A percentile compares a stretch with the other conserved stretches of the same genome.
These are phyloP conservation scores for Kappamyces sp. DNA, from an alignment of 192 early-diverging fungal species.

Conservation along the genomic window DNA sequence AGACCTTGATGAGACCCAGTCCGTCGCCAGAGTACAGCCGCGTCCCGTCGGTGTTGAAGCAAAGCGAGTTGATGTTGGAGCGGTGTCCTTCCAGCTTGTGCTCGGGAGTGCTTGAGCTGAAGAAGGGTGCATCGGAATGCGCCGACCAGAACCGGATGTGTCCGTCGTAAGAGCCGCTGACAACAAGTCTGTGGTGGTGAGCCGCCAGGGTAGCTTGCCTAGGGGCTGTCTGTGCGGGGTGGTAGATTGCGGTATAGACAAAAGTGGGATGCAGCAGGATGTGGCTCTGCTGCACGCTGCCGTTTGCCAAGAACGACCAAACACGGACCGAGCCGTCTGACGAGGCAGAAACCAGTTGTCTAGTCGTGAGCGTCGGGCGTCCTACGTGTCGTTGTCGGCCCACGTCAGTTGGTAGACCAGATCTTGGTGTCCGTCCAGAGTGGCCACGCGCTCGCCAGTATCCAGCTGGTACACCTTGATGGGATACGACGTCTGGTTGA, in stretches of 20 bases:
- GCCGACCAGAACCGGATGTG: constrained; percentile 32
- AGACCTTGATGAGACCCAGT: constrained; percentile 34
- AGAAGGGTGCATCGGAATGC: background rate
- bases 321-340: constrained; percentile 40
- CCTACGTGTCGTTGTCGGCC: constrained; percentile 34
- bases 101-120: constrained; percentile 3
- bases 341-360: constrained; percentile 38
- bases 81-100: constrained; percentile 28
- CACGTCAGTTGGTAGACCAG: constrained; percentile 42
- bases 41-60: constrained; percentile 31
- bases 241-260: constrained; percentile 34
- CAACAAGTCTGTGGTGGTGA: constrained; percentile 12
- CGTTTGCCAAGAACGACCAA: constrained; percentile 24
- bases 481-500: constrained; percentile 13
- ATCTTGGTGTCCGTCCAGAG: constrained; percentile 38
- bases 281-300: constrained; percentile 10
- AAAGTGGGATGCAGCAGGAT: constrained; percentile 34
- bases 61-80: constrained; percentile 29
- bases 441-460: constrained; percentile 30
- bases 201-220: constrained; percentile 4
- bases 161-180: constrained; percentile 36
- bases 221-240: constrained; percentile 22
- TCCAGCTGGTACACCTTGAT: constrained; percentile 41
- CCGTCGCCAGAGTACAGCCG: constrained; percentile 39
- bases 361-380: constrained; percentile 6